Evolutionary conservation across 129 eudicot species (phyloP), one percentile per base, ranked within the genome.

Genomic region (Lonicera japonica): DNA sequence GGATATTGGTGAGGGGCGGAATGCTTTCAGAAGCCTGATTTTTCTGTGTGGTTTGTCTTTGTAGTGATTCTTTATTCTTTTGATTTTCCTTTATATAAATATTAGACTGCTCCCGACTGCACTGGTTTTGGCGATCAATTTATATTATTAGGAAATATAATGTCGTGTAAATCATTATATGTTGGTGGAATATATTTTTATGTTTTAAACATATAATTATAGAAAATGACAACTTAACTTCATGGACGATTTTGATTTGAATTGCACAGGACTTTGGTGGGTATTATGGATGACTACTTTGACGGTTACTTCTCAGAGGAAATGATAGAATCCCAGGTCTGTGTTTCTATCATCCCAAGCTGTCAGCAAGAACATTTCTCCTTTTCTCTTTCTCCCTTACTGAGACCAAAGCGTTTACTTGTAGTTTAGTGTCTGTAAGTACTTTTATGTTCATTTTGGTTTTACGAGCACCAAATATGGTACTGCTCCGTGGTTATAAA

Each of bases 301-400:
- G 92, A 85, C 61, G 99, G 91, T 53, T 94, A 80, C 70, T 94
- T 70, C 77, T 80, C 96, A 64, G 78, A 79, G 54, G 99, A 94
- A 66, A 85, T 94, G 99, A 83, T 79, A 74, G 96, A 94, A 78
- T 83, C 99, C 54, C 96, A 94, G 85, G 99, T 83, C 25, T 18
- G 61, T 50, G 61, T 36, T 64, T 46, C 21, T 9, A 52, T 18
- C 9, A 45, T 65, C 25, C 53, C 45, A 48, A 21, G 22, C 58
- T 60, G 45, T 50, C 38, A 48, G 38, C 10, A 3, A 56, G 25
- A 55, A 62, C 56, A 14, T 62, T 41, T 18, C 25, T 18, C 48
- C 46, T 68, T 45, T 50, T 14, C 20, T 50, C 16, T 14, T 21
- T 43, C 1, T 43, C 17, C 23, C 16, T 25, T 50, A 21, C 21